phyloP scores from a whole-genome alignment of 208 protist species.

The Phytomonas serpens region DNA sequence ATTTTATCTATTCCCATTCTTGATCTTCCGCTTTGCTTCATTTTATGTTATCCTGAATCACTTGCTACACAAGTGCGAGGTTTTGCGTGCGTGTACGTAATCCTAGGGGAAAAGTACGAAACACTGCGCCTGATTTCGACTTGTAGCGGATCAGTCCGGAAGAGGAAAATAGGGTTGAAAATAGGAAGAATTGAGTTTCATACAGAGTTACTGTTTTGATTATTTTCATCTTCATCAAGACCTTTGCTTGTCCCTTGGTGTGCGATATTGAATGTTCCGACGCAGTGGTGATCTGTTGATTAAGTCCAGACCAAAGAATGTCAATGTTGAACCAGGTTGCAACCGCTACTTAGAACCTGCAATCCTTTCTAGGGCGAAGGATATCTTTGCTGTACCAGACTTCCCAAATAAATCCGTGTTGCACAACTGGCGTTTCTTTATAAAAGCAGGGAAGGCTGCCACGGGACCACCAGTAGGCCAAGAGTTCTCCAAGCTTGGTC shows the following conservation, averaged over 20 bases:
- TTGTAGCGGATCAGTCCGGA: background rate
- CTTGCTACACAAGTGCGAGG: background rate
- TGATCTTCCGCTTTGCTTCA: constrained; percentile 1
- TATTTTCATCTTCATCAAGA: background rate
- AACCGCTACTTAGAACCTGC: constrained; percentile 51
- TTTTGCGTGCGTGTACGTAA: background rate
- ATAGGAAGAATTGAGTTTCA: background rate
- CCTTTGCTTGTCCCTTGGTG: background rate
- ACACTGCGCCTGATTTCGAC: background rate
- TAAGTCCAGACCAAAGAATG: constrained; percentile 66
- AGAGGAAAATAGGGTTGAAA: background rate
- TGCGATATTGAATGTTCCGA: constrained; percentile 24
- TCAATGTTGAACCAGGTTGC: constrained; percentile 58
- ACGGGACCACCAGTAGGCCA: constrained; percentile 87
- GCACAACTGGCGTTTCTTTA: constrained; percentile 89
- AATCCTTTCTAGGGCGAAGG: constrained; percentile 49
- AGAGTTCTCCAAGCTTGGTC: constrained; percentile 82
- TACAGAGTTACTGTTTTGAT: background rate
- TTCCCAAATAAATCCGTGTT: constrained; percentile 80
- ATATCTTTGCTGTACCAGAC: constrained; percentile 63
- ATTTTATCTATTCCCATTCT: background rate
- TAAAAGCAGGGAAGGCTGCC: constrained; percentile 80
- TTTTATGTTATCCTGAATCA: constrained; percentile 8
- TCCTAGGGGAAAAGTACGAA: background rate
- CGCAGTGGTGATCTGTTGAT: constrained; percentile 20